Conservation (phyloP, 805 yeast genomes). For the Starmerella apicola region DNA sequence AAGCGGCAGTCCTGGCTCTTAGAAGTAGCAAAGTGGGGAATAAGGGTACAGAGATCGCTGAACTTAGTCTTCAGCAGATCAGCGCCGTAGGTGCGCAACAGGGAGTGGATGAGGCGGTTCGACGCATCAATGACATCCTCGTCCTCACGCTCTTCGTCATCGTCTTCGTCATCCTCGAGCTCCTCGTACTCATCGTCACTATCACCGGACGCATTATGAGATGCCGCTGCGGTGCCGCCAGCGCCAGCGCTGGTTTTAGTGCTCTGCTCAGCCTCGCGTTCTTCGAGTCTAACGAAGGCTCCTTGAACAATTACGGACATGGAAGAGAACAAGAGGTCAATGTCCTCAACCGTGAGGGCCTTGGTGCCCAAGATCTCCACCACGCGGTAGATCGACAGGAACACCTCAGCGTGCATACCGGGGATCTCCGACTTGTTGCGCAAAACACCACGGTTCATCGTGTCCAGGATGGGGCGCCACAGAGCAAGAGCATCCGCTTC, state of each 20-base stretch:
- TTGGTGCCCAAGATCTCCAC: slow-evolving; percentile 55
- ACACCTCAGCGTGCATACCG: slow-evolving; percentile 68
- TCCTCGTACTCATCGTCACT: slow-evolving; percentile 21
- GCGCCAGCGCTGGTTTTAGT: slow-evolving; percentile 9
- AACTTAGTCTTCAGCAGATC: slow-evolving; percentile 5
- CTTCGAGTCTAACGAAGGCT: slow-evolving; percentile 56
- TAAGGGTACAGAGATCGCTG: slow-evolving; percentile 29
- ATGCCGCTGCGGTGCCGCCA: neutral
- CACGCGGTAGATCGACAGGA: slow-evolving; percentile 55
- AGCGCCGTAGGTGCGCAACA: slow-evolving; percentile 51
- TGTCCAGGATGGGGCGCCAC: slow-evolving; percentile 60
- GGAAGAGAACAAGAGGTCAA: slow-evolving; percentile 45
- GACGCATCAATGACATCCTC: slow-evolving; percentile 83
- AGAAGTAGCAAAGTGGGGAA: slow-evolving; percentile 43
- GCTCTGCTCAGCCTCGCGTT: slow-evolving; percentile 27
- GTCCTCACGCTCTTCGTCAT: slow-evolving; percentile 74
- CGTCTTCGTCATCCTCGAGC: slow-evolving; percentile 60
- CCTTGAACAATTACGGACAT: slow-evolving; percentile 50
- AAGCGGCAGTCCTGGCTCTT: slow-evolving; percentile 55
- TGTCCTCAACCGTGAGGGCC: slow-evolving; percentile 37
- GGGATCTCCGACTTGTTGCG: slow-evolving; percentile 63
- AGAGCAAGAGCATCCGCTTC: slow-evolving; percentile 38
- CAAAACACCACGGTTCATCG: slow-evolving; percentile 49
- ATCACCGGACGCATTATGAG: slow-evolving; percentile 1
- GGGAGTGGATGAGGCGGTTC: slow-evolving; percentile 56